These are phyloP conservation scores for Zygoascus tannicola DNA, from an alignment of 805 yeast genomes.

Conservation along the genomic window DNA sequence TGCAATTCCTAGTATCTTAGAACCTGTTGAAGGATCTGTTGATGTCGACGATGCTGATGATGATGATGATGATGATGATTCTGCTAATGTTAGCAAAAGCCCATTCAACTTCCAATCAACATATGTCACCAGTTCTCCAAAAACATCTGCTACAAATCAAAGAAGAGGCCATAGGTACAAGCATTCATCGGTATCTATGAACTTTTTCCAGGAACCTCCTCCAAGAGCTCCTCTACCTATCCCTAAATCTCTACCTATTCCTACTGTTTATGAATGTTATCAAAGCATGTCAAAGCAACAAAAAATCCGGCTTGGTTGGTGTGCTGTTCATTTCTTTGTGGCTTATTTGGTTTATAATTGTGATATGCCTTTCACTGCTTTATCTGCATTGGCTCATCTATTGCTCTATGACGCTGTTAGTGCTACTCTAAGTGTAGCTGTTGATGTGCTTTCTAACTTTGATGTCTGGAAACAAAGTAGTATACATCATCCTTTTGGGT, in stretches of 20 bases:
- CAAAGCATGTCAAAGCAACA: conserved; percentile 53
- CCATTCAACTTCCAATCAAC: conserved; percentile 62
- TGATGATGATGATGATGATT: background rate
- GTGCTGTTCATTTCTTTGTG: conserved; percentile 44
- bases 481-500: conserved; percentile 80
- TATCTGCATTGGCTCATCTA: conserved; percentile 76
- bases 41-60: background rate
- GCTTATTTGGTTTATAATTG: conserved; percentile 58
- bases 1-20: conserved; percentile 2
- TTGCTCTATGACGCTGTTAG: conserved; percentile 81
- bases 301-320: conserved; percentile 49
- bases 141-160: conserved; percentile 21
- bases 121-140: conserved; percentile 24
- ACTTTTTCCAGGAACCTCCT: conserved; percentile 88
- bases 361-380: conserved; percentile 44
- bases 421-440: conserved; percentile 56
- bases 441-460: conserved; percentile 79
- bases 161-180: conserved; percentile 93
- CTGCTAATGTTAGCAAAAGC: conserved; percentile 2
- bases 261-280: conserved; percentile 53
- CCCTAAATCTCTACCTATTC: conserved; percentile 64
- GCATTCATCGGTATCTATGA: conserved; percentile 94
- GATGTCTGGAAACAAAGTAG: conserved; percentile 85
- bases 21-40: too few species aligned
- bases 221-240: conserved; percentile 52